These are phyloP conservation scores for Cucurbita pepo DNA, from an alignment of 306 rosid genomes.

Conservation along the genomic window DNA sequence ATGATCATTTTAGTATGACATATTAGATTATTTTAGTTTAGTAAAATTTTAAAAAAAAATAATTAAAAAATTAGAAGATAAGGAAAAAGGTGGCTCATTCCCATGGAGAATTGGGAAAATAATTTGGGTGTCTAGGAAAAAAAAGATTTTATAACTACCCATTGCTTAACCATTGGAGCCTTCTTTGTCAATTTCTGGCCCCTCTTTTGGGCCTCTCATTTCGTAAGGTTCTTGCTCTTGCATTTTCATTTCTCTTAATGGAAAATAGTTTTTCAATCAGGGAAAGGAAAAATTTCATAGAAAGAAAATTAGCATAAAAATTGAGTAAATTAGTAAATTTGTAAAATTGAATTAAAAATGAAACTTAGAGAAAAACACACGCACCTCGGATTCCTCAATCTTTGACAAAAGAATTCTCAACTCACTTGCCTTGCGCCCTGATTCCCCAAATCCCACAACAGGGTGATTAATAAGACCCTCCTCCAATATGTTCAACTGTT, in stretches of 20 bases:
- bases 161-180: neutral
- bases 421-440: conserved; percentile 80
- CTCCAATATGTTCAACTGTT: conserved; percentile 78
- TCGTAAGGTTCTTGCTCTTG: neutral
- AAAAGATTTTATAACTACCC: neutral
- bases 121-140: neutral
- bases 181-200: neutral
- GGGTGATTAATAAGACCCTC: conserved; percentile 92
- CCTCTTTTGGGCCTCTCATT: neutral
- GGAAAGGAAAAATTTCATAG: neutral
- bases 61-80: too few relatives aligned
- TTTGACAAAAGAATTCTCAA: conserved; percentile 83
- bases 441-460: conserved; percentile 82
- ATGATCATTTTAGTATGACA: neutral
- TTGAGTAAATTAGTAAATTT: neutral
- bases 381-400: conserved; percentile 95
- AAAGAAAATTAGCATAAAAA: neutral
- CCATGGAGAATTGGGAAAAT: neutral
- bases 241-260: neutral
- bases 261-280: neutral
- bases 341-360: neutral
- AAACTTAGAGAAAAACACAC: conserved; percentile 9
- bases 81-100: neutral
- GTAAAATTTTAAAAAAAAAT: neutral
- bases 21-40: neutral